A percentile compares a stretch with the other conserved stretches of the same genome.
Evolutionary conservation across 768 basidiomycete species (phyloP).

Genomic region (Mycena capillaripes): DNA sequence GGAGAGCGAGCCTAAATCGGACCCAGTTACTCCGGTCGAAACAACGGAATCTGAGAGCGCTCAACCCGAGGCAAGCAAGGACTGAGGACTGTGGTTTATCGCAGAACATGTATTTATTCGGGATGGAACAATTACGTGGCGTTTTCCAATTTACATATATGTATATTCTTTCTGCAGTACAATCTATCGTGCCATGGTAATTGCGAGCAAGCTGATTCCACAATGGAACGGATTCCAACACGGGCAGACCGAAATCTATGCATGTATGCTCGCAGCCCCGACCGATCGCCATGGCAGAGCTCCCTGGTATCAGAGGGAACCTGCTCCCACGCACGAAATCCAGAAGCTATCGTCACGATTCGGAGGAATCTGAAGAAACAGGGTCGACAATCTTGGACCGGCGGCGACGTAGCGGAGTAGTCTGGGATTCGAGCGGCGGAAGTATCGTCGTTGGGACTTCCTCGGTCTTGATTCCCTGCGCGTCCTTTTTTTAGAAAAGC

Average conservation of each 20-base stretch:
- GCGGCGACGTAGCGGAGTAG: constrained; percentile 59
- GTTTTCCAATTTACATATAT: not conserved
- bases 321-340: not conserved
- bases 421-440: constrained; percentile 44
- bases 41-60: too few relatives aligned
- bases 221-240: not conserved
- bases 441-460: constrained; percentile 44
- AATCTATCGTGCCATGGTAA: not conserved
- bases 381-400: constrained; percentile 56
- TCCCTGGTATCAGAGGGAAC: too few relatives aligned
- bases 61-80: not conserved
- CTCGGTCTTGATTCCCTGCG: constrained; percentile 49
- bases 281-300: too few relatives aligned
- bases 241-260: too few relatives aligned
- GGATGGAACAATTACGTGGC: not conserved
- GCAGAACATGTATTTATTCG: constrained; percentile 15
- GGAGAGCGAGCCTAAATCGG: not conserved
- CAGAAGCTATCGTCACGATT: constrained; percentile 36
- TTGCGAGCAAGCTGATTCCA: not conserved
- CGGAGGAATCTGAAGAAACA: constrained; percentile 45
- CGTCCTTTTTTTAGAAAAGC: not conserved
- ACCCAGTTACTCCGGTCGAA: not conserved
- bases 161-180: not conserved
- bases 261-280: too few relatives aligned
- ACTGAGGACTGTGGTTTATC: not conserved